phyloP scores from a whole-genome alignment of 2,329 filamentous ascomycete genomes.

The Pseudocercospora crystallina region DNA sequence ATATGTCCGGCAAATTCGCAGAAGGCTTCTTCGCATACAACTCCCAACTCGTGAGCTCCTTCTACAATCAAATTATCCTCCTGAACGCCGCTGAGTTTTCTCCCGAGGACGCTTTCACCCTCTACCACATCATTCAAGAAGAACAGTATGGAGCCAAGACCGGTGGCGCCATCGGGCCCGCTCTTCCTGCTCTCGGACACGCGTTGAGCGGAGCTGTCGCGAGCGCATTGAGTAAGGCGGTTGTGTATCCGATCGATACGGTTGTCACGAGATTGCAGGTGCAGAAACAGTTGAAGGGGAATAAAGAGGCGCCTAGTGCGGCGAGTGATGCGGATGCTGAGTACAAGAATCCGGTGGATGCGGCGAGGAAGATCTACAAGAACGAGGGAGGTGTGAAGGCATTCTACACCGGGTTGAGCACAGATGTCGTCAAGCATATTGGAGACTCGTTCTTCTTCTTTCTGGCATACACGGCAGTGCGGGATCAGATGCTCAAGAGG shows the following conservation, averaged over 20 bases:
- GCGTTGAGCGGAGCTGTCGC: conserved; percentile 77
- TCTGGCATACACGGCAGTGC: conserved; percentile 68
- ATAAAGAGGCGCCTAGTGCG: conserved; percentile 34
- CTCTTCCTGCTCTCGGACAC: conserved; percentile 74
- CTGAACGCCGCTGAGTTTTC: conserved; percentile 21
- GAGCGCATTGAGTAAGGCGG: conserved; percentile 73
- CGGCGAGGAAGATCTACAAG: conserved; percentile 67
- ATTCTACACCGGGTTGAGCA: conserved; percentile 57
- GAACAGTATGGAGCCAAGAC: conserved; percentile 14
- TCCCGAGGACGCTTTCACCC: conserved; percentile 32
- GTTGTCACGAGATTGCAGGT: conserved; percentile 81
- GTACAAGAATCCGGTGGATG: conserved; percentile 68
- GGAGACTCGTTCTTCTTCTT: conserved; percentile 84
- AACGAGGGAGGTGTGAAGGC: conserved; percentile 68
- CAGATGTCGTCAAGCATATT: conserved; percentile 48
- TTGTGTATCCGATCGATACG: conserved; percentile 78
- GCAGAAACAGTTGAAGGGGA: conserved; percentile 59
- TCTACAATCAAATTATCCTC: conserved; percentile 16
- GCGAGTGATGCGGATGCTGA: conserved; percentile 41
- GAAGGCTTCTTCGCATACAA: conserved; percentile 25
- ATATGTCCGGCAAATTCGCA: conserved; percentile 19
- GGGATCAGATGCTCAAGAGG: conserved; percentile 44
- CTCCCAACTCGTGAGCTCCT: conserved; percentile 25
- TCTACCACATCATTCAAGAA: conserved; percentile 31
- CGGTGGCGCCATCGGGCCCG: conserved; percentile 36